Base-by-base conservation (phyloP, 2,329 filamentous ascomycete genomes). In the Stachybotrys chlorohalonatus region DNA sequence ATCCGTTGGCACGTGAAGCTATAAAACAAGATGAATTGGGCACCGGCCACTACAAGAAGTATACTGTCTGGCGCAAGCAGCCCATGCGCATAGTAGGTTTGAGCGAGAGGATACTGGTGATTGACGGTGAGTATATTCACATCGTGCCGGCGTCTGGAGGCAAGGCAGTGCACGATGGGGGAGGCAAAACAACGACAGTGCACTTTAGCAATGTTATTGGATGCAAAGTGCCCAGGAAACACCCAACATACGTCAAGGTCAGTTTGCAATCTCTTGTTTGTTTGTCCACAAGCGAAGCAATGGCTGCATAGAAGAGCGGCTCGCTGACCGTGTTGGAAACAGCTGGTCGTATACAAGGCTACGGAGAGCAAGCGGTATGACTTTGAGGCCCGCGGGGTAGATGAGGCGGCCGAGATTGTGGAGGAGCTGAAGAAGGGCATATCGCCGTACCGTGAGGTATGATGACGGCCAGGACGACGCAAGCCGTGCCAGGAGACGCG, bases 121-220 rank as follows among this genome's bases (percentile, higher is more conserved):
- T 95, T 60, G 89, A 93, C 62, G 88, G 88, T 56, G 90, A 95
- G 67, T 94, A 92, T 68, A 83, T 95, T 58, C 89, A 93, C 69
- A 90, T 95, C 62, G 86, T 90, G 80, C 88, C 89, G 31, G 78
- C 82, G 1, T 81, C 81, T 2, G 80, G 80, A 9, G 84, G 85
- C 45, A 89, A 87, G 66, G 81, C 83, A 11, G 72, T 84, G 55
- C 80, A 83, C 56, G 83, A 86, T 54, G 79, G 77, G 24, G 78
- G 76, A 54, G 82, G 82, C 42, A 91, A 90, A 73, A 87, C 84
- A 39, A 91, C 88, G 3, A 90, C 88, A 47, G 87, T 93, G 51
- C 89, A 92, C 63, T 92, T 93, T 66, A 87, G 83, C 63, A 88
- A 87, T 55, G 87, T 94, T 6, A 82, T 95, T 15, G 89, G 89